Percentiles rank a stretch among this genome's conserved stretches.
Evolutionary conservation across 2,329 filamentous ascomycete genomes (phyloP).

Genomic region (Penicillium sp.): DNA sequence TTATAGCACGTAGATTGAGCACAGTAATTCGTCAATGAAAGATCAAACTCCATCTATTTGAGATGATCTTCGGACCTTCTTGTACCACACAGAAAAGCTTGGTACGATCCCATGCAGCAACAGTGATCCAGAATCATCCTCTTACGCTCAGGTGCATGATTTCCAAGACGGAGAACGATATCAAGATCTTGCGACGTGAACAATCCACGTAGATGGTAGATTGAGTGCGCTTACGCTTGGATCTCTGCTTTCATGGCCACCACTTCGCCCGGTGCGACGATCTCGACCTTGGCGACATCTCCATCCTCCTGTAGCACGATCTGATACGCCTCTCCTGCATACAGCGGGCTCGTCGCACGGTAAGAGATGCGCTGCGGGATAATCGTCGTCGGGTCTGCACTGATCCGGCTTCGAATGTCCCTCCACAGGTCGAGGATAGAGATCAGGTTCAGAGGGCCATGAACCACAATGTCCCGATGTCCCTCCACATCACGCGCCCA

Average conservation of each 20-base stretch:
- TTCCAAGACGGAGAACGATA: too few species aligned
- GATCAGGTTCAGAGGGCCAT: conserved; percentile 45
- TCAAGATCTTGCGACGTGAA: too few species aligned
- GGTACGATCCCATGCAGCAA: too few species aligned
- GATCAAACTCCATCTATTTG: too few species aligned
- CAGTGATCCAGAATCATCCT: too few species aligned
- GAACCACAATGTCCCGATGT: conserved; percentile 44
- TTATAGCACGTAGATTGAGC: too few species aligned
- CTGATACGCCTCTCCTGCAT: conserved; percentile 49
- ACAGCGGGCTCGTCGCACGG: conserved; percentile 50
- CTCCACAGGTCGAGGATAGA: conserved; percentile 46
- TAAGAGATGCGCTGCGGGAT: conserved; percentile 47
- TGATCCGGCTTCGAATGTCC: conserved; percentile 30
- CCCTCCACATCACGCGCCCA: conserved; percentile 46
- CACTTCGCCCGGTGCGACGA: conserved; percentile 30
- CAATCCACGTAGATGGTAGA: neutral
- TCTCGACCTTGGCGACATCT: conserved; percentile 32
- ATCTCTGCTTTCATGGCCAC: conserved; percentile 43
- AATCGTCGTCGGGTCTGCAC: conserved; percentile 20
- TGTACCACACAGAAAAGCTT: too few species aligned
- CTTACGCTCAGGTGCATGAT: too few species aligned
- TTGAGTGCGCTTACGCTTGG: neutral
- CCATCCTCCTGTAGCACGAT: conserved; percentile 40
- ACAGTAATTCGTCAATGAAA: too few species aligned
- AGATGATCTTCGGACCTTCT: too few species aligned